Evolutionary conservation across 176 grass and related monocot genomes (phyloP).

Genomic region (Alloteropsis semialata): DNA sequence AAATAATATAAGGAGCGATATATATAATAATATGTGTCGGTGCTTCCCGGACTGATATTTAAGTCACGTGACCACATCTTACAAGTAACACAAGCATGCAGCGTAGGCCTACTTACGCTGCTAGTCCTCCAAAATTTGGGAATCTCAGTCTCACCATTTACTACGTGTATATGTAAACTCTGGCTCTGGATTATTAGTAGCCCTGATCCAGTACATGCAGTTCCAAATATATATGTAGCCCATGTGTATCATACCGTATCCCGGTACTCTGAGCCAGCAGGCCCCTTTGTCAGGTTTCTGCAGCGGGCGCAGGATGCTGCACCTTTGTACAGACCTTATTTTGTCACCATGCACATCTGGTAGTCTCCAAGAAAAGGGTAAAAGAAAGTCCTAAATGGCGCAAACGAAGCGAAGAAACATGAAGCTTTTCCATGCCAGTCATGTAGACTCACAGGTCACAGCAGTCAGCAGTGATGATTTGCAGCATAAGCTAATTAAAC

Average conservation of each 20-base stretch:
- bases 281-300: not conserved
- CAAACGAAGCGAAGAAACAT: not conserved
- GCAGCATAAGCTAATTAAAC: not conserved
- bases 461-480: not conserved
- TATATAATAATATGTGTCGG: not conserved
- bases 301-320: not conserved
- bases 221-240: not conserved
- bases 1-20: not conserved
- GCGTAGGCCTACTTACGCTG: not conserved
- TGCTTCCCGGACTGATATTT: not conserved
- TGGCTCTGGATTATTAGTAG: not conserved
- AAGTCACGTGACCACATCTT: not conserved
- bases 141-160: not conserved
- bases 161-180: not conserved
- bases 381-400: not conserved
- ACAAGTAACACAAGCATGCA: not conserved
- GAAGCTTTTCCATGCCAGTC: constrained; percentile 7
- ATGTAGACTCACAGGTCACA: not conserved
- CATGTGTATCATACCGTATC: not conserved
- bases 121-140: not conserved
- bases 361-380: not conserved
- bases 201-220: not conserved
- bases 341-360: constrained; percentile 7
- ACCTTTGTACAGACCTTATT: not conserved
- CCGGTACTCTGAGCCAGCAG: not conserved